Evolutionary conservation across 805 yeast genomes (phyloP), one percentile per base, ranked within the genome.

Genomic region (Cyberlindnera subsufficiens): DNA sequence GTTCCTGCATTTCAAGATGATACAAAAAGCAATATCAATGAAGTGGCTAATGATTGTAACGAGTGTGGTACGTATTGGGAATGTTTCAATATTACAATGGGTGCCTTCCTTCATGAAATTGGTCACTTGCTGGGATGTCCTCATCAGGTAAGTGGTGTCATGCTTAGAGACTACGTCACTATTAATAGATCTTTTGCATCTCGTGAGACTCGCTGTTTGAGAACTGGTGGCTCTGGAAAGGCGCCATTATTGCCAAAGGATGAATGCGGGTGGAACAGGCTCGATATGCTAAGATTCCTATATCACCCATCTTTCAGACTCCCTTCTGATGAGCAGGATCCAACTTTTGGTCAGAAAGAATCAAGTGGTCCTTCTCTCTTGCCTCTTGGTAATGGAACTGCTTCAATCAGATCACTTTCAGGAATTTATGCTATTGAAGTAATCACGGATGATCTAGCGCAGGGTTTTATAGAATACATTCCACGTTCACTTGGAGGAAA

Each of bases 21-120:
- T n/a, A 83, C 93, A 0, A 71, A 58, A 14, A 68, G 85, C 8
- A 75, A 79, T 42, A 75, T 69, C 1, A 59, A 59, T 2, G 86
- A 85, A 45, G 96, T 91, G n/a, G 96, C 96, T 10, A 89, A 93
- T 61, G 99, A 93, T 61, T 71, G 82, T 51, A 76, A 78, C 53
- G 84, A 90, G 58, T 84, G 96, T 60, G 85, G 93, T 0, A 74
- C 95, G 1, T 75, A 82, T 43, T 93, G 96, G 96, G 97, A 91
- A 63, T 85, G 95, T 55, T 64, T 85, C 36, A 83, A 85, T 46
- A 75, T 91, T 31, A 86, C 96, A 1, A 59, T 86, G 53, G 98
- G 99, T 36, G 97, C 98, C 0, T 90, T 89, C 54, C 72, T 90
- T 83, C 98, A 91, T 62, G 98, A 91, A 59, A 82, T 91, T 40